A percentile compares a stretch with the other conserved stretches of the same genome.
These are phyloP conservation scores for Akanthomyces dipterigenus DNA, from an alignment of 2,329 filamentous ascomycete genomes.

Conservation along the genomic window DNA sequence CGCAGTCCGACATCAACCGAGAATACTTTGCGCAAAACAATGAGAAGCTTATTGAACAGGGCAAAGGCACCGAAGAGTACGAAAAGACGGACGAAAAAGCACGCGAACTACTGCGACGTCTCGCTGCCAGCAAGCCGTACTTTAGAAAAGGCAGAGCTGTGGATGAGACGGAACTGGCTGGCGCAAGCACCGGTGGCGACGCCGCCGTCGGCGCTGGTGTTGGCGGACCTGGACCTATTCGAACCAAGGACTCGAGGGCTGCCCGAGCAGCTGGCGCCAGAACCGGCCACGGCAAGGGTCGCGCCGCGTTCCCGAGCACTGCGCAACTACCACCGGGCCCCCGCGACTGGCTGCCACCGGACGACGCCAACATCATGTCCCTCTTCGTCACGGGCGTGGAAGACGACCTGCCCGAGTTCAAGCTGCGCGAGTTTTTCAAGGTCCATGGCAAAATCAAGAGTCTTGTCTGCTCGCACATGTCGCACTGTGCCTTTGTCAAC, in stretches of 20 bases:
- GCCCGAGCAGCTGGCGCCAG: conserved; percentile 43
- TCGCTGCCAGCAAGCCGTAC: conserved; percentile 92
- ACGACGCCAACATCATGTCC: conserved; percentile 80
- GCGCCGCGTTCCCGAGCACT: conserved; percentile 59
- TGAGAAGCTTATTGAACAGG: conserved; percentile 91
- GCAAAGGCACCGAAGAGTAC: conserved; percentile 79
- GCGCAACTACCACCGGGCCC: conserved; percentile 73
- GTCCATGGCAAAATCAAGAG: conserved; percentile 85
- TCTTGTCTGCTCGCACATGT: conserved; percentile 91
- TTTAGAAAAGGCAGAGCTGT: conserved; percentile 80
- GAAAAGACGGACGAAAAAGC: conserved; percentile 98
- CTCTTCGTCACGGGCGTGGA: conserved; percentile 93
- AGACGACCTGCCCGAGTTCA: conserved; percentile 90
- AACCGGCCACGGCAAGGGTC: conserved; percentile 35
- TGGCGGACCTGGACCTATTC: conserved; percentile 67
- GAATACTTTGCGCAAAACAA: conserved; percentile 98
- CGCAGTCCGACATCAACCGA: conserved; percentile 85
- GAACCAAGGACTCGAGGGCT: conserved; percentile 61
- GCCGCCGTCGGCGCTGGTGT: conserved; percentile 47
- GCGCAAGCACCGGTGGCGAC: conserved; percentile 35
- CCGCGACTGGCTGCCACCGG: conserved; percentile 78
- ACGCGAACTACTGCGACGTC: conserved; percentile 71
- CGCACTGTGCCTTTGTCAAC: conserved; percentile 95
- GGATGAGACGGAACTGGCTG: conserved; percentile 44
- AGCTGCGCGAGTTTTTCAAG: conserved; percentile 84